phyloP scores from a whole-genome alignment of 129 eudicot species.

The Kitagawia praeruptora region DNA sequence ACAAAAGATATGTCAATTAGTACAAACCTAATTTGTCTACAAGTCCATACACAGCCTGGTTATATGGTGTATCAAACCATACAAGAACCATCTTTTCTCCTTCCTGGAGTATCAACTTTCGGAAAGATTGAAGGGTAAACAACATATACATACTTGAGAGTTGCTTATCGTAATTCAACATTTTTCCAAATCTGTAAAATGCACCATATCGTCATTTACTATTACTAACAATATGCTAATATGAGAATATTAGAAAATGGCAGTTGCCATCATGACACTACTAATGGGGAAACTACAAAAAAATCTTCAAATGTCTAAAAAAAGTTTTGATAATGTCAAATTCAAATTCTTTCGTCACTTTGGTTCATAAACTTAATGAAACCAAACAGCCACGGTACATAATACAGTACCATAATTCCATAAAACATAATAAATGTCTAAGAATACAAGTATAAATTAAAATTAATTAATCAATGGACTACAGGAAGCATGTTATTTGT shows the following conservation, averaged over 20 bases:
- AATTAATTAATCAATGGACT: background rate
- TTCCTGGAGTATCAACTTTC: conserved; percentile 92
- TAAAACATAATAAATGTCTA: background rate
- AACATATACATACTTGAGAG: conserved; percentile 65
- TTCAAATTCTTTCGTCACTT: background rate
- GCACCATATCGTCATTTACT: conserved; percentile 10
- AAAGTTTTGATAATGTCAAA: background rate
- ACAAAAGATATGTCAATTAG: conserved; percentile 1
- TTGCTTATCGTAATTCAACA: conserved; percentile 41
- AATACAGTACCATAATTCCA: background rate
- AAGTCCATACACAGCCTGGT: conserved; percentile 97
- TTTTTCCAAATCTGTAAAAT: conserved; percentile 47
- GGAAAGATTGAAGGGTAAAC: conserved; percentile 83
- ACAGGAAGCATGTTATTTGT: background rate
- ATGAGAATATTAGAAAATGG: background rate
- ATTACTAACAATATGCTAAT: background rate
- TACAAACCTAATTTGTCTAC: conserved; percentile 87
- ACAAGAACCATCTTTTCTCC: conserved; percentile 99
- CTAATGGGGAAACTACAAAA: background rate
- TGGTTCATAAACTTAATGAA: background rate
- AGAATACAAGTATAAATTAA: background rate
- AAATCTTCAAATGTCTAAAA: background rate
- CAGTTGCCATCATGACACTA: background rate
- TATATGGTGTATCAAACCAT: conserved; percentile 93
- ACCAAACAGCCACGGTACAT: background rate